Conservation (phyloP, 345 rosid species). For the Geranium rotundifolium region DNA sequence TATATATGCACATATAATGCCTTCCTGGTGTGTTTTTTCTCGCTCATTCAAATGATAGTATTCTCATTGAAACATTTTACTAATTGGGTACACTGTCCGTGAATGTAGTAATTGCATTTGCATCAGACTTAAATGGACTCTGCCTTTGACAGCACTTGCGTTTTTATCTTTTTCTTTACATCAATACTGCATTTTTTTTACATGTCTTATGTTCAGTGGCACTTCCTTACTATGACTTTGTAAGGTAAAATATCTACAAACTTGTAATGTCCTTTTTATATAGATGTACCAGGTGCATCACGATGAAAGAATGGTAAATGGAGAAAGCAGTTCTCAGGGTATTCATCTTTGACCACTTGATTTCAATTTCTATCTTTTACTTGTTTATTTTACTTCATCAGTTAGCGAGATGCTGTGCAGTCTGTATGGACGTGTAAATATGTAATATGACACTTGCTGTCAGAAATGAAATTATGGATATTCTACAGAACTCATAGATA, state of each 20-base stretch:
- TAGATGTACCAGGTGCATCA: constrained; percentile 26
- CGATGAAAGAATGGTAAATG: constrained; percentile 17
- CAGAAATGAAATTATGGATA: constrained; percentile 2
- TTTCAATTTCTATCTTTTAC: constrained; percentile 7
- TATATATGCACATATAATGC: background rate
- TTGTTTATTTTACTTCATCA: constrained; percentile 1
- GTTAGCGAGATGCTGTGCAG: background rate
- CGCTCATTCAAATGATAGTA: background rate
- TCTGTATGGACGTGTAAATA: background rate
- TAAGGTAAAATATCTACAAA: constrained; percentile 2
- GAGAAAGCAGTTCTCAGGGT: constrained; percentile 37
- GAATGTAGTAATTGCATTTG: background rate
- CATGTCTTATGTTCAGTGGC: background rate
- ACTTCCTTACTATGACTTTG: constrained; percentile 4
- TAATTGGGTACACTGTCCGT: background rate
- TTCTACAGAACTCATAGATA: background rate
- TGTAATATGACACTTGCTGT: background rate
- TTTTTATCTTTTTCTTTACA: too few relatives aligned
- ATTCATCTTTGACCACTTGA: constrained; percentile 13
- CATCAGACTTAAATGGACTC: background rate
- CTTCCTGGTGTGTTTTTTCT: background rate
- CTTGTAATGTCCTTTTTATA: constrained; percentile 5
- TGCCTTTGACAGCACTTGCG: background rate
- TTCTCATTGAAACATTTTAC: background rate
- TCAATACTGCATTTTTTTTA: background rate